These are phyloP conservation scores for Microsporum ferrugineum DNA, from an alignment of 2,329 filamentous ascomycete species.

Conservation along the genomic window DNA sequence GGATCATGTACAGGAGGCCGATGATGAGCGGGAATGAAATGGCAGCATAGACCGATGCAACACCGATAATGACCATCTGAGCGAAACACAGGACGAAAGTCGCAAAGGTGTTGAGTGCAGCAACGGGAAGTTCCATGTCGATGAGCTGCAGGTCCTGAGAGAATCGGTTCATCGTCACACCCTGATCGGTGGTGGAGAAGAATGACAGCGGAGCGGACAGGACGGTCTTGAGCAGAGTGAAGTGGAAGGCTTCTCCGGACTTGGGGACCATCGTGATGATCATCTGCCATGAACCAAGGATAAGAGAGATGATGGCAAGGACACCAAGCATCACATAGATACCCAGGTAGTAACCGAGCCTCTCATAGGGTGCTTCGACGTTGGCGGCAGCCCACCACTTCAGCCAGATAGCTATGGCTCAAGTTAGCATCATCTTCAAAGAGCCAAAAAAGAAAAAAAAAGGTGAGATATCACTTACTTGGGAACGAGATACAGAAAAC, in stretches of 20 bases:
- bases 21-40: conserved; percentile 31
- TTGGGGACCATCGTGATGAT: conserved; percentile 44
- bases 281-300: conserved; percentile 35
- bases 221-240: conserved; percentile 38
- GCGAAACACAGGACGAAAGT: conserved; percentile 31
- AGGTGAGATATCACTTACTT: conserved; percentile 17
- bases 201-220: conserved; percentile 36
- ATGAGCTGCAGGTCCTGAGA: conserved; percentile 37
- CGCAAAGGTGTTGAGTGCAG: conserved; percentile 31
- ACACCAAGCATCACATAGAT: conserved; percentile 32
- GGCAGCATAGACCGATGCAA: conserved; percentile 31
- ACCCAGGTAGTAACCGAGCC: conserved; percentile 28
- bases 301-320: conserved; percentile 27
- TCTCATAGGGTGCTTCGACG: conserved; percentile 23
- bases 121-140: conserved; percentile 34
- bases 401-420: conserved; percentile 28
- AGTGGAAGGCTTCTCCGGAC: conserved; percentile 42
- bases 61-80: conserved; percentile 24
- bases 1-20: conserved; percentile 31
- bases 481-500: conserved; percentile 34
- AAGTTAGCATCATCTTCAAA: background rate
- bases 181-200: conserved; percentile 33
- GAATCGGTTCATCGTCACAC: conserved; percentile 34
- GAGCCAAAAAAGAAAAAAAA: background rate
- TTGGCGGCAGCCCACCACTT: conserved; percentile 34